phyloP scores from a whole-genome alignment of 306 rosid genomes.

The Urtica urens region DNA sequence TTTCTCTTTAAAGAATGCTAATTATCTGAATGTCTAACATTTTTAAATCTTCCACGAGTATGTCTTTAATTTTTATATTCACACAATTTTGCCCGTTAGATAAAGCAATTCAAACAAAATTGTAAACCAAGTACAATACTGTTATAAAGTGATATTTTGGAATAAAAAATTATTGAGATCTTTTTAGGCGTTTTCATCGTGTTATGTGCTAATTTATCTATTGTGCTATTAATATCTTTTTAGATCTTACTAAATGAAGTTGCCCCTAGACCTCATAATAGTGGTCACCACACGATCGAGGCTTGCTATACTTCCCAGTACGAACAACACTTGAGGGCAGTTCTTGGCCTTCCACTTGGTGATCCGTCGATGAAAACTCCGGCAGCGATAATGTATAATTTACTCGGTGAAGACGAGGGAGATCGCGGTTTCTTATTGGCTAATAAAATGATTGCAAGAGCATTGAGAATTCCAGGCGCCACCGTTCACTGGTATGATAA shows the following conservation, averaged over 20 bases:
- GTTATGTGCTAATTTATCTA: constrained; percentile 9
- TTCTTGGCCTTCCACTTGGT: constrained; percentile 97
- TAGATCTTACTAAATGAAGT: constrained; percentile 94
- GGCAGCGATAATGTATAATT: constrained; percentile 82
- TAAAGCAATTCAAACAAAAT: no score
- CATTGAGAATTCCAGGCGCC: constrained; percentile 53
- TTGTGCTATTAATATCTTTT: constrained; percentile 6
- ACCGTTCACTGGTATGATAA: constrained; percentile 92
- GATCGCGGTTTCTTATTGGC: constrained; percentile 65
- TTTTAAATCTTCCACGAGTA: no score
- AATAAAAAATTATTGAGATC: no score
- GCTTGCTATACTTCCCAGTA: constrained; percentile 80
- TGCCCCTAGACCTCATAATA: constrained; percentile 92
- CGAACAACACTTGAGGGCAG: constrained; percentile 91
- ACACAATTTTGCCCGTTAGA: no score
- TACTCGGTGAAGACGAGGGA: constrained; percentile 92
- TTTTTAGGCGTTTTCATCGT: no score
- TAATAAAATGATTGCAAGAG: constrained; percentile 52
- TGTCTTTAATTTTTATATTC: no score
- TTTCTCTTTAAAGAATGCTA: no score
- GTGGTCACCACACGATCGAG: constrained; percentile 96
- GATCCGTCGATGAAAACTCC: constrained; percentile 77
- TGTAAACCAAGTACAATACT: no score
- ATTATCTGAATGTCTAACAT: no score
- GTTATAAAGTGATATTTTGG: no score